Percentiles rank a stretch among this genome's conserved stretches.
phyloP scores from a whole-genome alignment of 2,329 filamentous ascomycete genomes.

The Mycogone perniciosa region DNA sequence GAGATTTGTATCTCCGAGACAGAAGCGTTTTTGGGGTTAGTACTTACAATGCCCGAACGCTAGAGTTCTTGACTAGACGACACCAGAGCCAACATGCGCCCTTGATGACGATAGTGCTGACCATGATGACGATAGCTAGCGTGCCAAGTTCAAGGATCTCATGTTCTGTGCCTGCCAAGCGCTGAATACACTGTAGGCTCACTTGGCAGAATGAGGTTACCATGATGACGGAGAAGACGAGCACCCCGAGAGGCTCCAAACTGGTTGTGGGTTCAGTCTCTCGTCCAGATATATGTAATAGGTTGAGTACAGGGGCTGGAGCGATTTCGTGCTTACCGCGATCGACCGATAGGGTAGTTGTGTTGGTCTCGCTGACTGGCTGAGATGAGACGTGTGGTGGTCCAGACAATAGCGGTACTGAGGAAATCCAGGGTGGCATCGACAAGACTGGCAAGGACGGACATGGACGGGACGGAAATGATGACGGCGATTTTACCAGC shows the following conservation, averaged over 20 bases:
- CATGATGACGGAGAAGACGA: slow-evolving; percentile 82
- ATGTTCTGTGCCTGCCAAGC: slow-evolving; percentile 55
- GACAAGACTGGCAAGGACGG: slow-evolving; percentile 71
- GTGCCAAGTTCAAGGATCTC: slow-evolving; percentile 65
- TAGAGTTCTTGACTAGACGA: slow-evolving; percentile 76
- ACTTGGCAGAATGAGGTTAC: slow-evolving; percentile 80
- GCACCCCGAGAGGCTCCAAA: slow-evolving; percentile 71
- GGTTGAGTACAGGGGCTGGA: neutral
- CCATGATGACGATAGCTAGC: slow-evolving; percentile 74
- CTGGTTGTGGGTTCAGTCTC: slow-evolving; percentile 30
- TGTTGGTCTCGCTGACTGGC: slow-evolving; percentile 63
- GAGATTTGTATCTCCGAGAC: neutral
- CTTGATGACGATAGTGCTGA: slow-evolving; percentile 74
- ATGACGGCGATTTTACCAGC: slow-evolving; percentile 72
- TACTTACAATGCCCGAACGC: slow-evolving; percentile 67
- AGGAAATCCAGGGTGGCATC: slow-evolving; percentile 77
- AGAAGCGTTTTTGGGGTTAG: no score
- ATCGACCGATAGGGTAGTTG: slow-evolving; percentile 70
- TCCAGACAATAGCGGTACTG: slow-evolving; percentile 74
- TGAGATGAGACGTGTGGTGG: slow-evolving; percentile 65
- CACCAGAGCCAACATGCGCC: slow-evolving; percentile 82
- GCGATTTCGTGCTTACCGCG: slow-evolving; percentile 33
- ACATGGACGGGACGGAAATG: slow-evolving; percentile 71
- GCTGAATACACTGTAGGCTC: slow-evolving; percentile 60
- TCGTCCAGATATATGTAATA: neutral